These are phyloP conservation scores for Albatrellus ellisii DNA, from an alignment of 768 basidiomycete species.

Conservation along the genomic window DNA sequence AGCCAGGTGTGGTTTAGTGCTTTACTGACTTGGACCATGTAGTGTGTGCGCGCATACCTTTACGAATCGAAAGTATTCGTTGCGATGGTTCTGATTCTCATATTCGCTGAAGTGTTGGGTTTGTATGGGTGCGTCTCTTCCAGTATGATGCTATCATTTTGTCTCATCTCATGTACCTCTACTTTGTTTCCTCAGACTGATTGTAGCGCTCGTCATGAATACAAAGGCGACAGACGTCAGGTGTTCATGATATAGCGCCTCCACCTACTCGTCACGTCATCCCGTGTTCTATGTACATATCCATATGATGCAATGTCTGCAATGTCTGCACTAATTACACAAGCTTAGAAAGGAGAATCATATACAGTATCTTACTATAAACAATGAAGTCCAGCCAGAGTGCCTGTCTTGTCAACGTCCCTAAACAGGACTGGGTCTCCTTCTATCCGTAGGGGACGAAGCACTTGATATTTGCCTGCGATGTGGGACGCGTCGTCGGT, in stretches of 20 bases:
- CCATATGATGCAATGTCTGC: too few relatives aligned
- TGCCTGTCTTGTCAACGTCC: not conserved
- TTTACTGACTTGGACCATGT: not conserved
- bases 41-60: constrained; percentile 86
- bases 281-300: not conserved
- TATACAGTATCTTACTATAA: not conserved
- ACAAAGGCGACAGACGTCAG: constrained; percentile 16
- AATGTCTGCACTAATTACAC: not conserved
- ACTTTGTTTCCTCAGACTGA: constrained; percentile 21
- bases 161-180: not conserved
- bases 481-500: constrained; percentile 23
- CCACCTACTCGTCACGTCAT: not conserved
- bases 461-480: constrained; percentile 11
- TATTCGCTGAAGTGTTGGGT: constrained; percentile 91
- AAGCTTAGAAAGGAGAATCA: not conserved
- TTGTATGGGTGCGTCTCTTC: constrained; percentile 46
- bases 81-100: constrained; percentile 96
- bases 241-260: constrained; percentile 5
- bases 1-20: not conserved
- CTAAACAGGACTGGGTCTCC: constrained; percentile 66
- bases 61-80: constrained; percentile 93
- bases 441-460: constrained; percentile 30
- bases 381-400: not conserved
- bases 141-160: not conserved
- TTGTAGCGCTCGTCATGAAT: constrained; percentile 42